Evolutionary conservation across 2,329 filamentous ascomycete genomes (phyloP), one percentile per base, ranked within the genome.

Genomic region (Ascochyta fabae): DNA sequence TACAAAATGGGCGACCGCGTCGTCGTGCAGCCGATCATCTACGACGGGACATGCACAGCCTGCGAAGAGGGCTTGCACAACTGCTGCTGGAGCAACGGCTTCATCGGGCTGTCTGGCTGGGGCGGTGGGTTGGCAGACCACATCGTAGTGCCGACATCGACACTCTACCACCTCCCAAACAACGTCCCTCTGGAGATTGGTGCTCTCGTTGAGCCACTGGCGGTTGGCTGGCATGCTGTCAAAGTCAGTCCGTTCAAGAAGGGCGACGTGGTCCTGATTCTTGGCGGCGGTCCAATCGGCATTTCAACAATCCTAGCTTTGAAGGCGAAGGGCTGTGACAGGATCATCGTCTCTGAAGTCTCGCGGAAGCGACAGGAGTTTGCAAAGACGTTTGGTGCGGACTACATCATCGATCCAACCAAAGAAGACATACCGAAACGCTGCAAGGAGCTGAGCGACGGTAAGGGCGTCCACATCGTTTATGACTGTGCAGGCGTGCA

Each of bases 161-260:
- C 77, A 16, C 61, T 82, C 4, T 79, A 79, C 67, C 72, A 77
- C 34, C 69, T 84, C 4, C 82, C 82, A 4, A 79, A 82, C 52
- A 82, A 81, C 42, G 78, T 84, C 1, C 74, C 78, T 3, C 68
- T 84, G 13, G 81, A 84, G 41, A 74, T 83, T 23, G 81, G 77
- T 56, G 83, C 83, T 0, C 73, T 85, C 27, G 76, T 84, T 40
- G 83, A 84, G 62, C 83, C 83, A 2, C 71, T 85, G 0, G 77
- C 82, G 4, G 83, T 85, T 1, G 83, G 80, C 16, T 85, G 81
- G 81, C 83, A 85, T 61, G 82, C 82, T 2, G 80, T 84, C 31
- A 79, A 80, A 42, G 76, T 80, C 48, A 81, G 79, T 34, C 78
- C 79, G 0, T 82, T 79, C 71, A 79, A 80, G 59, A 65, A 71